Conservation (phyloP, 2,329 filamentous ascomycete species). For the Botrytis porri region DNA sequence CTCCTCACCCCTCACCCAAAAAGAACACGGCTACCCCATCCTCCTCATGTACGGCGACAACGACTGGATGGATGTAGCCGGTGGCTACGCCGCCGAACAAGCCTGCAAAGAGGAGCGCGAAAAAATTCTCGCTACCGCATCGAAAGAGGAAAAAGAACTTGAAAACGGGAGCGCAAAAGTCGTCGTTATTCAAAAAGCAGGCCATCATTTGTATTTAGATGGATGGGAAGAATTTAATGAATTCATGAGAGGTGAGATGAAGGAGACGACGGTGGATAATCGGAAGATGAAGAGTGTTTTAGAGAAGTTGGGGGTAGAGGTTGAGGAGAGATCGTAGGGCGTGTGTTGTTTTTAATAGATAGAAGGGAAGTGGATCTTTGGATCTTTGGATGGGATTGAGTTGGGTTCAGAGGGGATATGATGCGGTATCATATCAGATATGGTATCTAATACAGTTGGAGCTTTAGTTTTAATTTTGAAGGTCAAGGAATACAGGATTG, state of each 20-base stretch:
- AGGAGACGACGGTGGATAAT: slow-evolving; percentile 43
- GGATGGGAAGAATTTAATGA: slow-evolving; percentile 68
- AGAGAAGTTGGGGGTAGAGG: slow-evolving; percentile 3
- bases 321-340: not conserved
- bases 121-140: slow-evolving; percentile 58
- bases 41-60: slow-evolving; percentile 96
- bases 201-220: slow-evolving; percentile 71
- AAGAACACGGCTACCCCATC: slow-evolving; percentile 68
- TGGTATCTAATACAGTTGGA: not conserved
- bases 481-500: not conserved
- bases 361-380: not conserved
- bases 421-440: not conserved
- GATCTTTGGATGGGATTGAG: not conserved
- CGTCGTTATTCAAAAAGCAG: slow-evolving; percentile 68
- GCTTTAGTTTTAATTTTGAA: not conserved
- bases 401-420: not conserved
- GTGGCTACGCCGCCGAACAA: slow-evolving; percentile 75
- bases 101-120: slow-evolving; percentile 68
- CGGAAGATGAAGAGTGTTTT: slow-evolving; percentile 22
- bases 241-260: slow-evolving; percentile 64
- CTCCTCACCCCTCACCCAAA: slow-evolving; percentile 19
- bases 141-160: slow-evolving; percentile 61
- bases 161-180: slow-evolving; percentile 85
- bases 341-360: not conserved
- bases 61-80: slow-evolving; percentile 97